These are phyloP conservation scores for Daldinia sp. DNA, from an alignment of 2,329 filamentous ascomycete genomes.

Conservation along the genomic window DNA sequence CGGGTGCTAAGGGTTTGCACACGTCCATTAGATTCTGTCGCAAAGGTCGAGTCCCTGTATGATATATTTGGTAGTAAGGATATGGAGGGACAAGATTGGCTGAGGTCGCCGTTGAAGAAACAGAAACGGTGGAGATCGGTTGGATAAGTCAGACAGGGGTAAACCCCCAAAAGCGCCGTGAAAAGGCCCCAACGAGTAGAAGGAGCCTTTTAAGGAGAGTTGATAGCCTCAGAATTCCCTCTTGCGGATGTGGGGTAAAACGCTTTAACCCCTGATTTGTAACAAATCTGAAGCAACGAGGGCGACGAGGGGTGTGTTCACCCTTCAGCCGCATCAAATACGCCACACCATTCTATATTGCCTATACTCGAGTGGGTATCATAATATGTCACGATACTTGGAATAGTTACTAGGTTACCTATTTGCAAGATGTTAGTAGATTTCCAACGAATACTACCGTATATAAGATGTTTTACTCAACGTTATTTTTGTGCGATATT, in stretches of 20 bases:
- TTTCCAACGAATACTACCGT: neutral
- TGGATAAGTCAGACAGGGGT: conserved; percentile 6
- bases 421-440: neutral
- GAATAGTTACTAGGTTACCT: neutral
- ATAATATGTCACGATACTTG: too few species aligned
- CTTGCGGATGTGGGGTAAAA: conserved; percentile 37
- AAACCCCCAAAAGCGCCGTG: neutral
- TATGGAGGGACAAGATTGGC: conserved; percentile 34
- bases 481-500: neutral
- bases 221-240: conserved; percentile 36
- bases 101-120: conserved; percentile 24
- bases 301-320: neutral
- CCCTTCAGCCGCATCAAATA: conserved; percentile 34
- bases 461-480: neutral
- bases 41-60: conserved; percentile 21
- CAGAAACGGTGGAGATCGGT: conserved; percentile 18
- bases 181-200: neutral
- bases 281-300: conserved; percentile 43
- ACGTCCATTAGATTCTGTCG: neutral
- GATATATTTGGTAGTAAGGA: conserved; percentile 36
- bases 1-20: neutral
- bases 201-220: conserved; percentile 22
- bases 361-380: too few species aligned
- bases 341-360: conserved; percentile 18
- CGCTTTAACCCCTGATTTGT: conserved; percentile 42